Conservation (phyloP, 139 green algal genomes). For the Trebouxia sp. region DNA sequence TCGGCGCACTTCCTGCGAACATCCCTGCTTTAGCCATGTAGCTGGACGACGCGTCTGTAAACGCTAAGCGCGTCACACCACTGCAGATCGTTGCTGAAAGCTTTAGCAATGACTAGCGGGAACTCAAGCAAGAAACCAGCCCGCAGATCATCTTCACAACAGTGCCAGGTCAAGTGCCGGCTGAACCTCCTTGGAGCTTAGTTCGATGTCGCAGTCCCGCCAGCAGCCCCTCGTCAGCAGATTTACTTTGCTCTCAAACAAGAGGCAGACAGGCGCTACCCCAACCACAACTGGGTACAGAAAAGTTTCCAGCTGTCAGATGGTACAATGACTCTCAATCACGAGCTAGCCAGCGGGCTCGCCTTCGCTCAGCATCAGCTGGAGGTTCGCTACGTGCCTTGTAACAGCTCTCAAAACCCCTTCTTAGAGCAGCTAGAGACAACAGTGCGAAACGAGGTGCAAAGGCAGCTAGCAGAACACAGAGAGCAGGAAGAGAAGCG, state of each 20-base stretch:
- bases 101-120: background rate
- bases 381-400: constrained; percentile 5
- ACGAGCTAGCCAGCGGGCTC: constrained; percentile 18
- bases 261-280: constrained; percentile 17
- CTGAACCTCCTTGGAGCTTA: constrained; percentile 7
- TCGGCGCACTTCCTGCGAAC: no score
- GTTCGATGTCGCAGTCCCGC: background rate
- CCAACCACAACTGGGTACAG: constrained; percentile 1
- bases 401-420: background rate
- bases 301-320: constrained; percentile 12
- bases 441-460: constrained; percentile 6
- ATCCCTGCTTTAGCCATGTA: background rate
- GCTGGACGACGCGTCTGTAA: background rate
- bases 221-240: constrained; percentile 8
- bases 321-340: background rate
- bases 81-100: background rate
- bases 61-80: background rate
- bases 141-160: background rate
- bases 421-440: constrained; percentile 13
- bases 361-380: constrained; percentile 10
- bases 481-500: constrained; percentile 5
- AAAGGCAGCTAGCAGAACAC: constrained; percentile 14
- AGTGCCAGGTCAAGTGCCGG: constrained; percentile 2
- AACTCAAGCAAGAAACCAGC: background rate
- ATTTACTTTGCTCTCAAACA: background rate